Base-by-base conservation (phyloP, 306 rosid genomes). In the Quercus wislizeni region DNA sequence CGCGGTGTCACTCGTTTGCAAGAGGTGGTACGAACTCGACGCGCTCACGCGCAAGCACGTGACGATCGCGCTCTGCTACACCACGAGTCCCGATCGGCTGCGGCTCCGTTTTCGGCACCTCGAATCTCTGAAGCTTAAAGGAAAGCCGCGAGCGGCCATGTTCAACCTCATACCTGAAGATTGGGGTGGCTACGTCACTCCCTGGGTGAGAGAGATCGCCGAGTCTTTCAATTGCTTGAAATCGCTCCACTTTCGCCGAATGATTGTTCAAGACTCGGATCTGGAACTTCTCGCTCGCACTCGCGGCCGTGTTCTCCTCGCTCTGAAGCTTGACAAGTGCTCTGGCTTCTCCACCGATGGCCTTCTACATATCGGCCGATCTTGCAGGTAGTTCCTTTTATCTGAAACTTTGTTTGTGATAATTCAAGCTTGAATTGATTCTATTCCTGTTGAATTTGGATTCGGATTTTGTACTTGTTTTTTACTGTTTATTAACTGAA, bases 121-220 rank as follows among this genome's bases (percentile, higher is more conserved):
- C 1, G 97, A 93, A 74, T 95, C 99, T 14, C 78, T 95, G 84
- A 84, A 85, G 55, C 81, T 95, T 75, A 95, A 95, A 43, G 99
- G 98, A 9, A 95, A 95, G 85, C 99, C 99, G 2, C 83, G 99
- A 31, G 98, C 99, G 3, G 97, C 99, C 5, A 93, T 93, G 98
- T 93, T 95, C 84, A 95, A 95, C 82, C 80, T 95, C 70, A 95
- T 95, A 55, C 98, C 97, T 1, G 99, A 95, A 86, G 89, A 95
- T 74, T 95, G 99, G 99, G 99, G 99, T 58, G 99, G 99, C 0
- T 89, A 74, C 21, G 98, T 95, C 0, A 89, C 90, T 5, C 98
- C 98, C 0, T 95, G 99, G 99, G 91, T 95, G 1, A 71, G 1
- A 25, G 98, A 88, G 88, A 93, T 95, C 74, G 83, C 90, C 0